phyloP scores from a whole-genome alignment of 192 early-diverging fungal genomes.

The Entomortierella chlamydospora region DNA sequence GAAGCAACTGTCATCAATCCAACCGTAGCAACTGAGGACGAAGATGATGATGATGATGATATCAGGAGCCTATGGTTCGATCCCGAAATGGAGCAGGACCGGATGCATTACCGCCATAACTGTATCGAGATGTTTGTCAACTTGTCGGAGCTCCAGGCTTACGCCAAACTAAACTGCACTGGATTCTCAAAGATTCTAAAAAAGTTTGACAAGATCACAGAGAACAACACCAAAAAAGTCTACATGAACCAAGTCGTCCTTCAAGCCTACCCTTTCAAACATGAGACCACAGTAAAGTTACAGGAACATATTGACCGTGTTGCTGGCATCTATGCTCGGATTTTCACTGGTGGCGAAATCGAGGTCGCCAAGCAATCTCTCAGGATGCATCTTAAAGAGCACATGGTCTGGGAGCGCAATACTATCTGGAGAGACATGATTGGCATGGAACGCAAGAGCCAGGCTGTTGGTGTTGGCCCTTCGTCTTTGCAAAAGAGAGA shows the following conservation, averaged over 20 bases:
- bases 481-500: slow-evolving; percentile 25
- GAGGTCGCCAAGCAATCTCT: slow-evolving; percentile 80
- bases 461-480: slow-evolving; percentile 72
- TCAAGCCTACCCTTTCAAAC: slow-evolving; percentile 75
- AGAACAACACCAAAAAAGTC: slow-evolving; percentile 70
- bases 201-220: slow-evolving; percentile 97
- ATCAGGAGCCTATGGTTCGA: slow-evolving; percentile 45
- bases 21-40: not conserved
- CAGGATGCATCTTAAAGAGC: slow-evolving; percentile 84
- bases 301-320: slow-evolving; percentile 72
- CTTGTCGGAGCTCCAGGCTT: slow-evolving; percentile 88
- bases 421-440: slow-evolving; percentile 99
- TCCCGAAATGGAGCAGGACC: slow-evolving; percentile 51
- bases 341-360: slow-evolving; percentile 69
- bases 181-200: slow-evolving; percentile 96
- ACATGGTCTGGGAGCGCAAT: slow-evolving; percentile 96
- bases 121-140: slow-evolving; percentile 84
- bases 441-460: slow-evolving; percentile 83
- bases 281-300: slow-evolving; percentile 69
- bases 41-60: slow-evolving; percentile 40
- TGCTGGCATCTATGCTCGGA: slow-evolving; percentile 71
- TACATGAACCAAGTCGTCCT: slow-evolving; percentile 79
- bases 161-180: slow-evolving; percentile 88
- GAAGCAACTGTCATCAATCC: not conserved
- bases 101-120: slow-evolving; percentile 56